phyloP scores from a whole-genome alignment of 106 monocot genomes.

The Allium cepa region DNA sequence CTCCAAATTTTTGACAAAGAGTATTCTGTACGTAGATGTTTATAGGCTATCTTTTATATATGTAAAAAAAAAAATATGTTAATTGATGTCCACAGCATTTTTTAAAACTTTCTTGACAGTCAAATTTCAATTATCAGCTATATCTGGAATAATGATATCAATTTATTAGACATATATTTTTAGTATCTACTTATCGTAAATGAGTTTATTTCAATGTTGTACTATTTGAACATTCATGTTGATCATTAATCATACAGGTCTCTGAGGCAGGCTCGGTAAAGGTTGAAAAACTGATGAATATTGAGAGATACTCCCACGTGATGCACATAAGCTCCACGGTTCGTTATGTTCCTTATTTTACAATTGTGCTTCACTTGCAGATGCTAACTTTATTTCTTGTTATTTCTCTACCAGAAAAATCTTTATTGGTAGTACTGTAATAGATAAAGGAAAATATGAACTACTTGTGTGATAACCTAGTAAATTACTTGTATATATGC shows the following conservation, averaged over 20 bases:
- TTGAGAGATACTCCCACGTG: slow-evolving; percentile 29
- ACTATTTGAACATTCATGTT: background rate
- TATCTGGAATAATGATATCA: background rate
- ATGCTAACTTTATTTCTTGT: too few species aligned
- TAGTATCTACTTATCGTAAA: background rate
- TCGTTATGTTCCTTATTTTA: background rate
- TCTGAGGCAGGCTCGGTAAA: slow-evolving; percentile 34
- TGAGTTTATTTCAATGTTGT: background rate
- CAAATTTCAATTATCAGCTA: background rate
- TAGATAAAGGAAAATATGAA: too few species aligned
- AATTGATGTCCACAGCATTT: too few species aligned
- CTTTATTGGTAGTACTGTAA: too few species aligned
- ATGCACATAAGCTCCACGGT: slow-evolving; percentile 31
- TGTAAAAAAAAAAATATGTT: too few species aligned
- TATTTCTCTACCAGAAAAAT: too few species aligned
- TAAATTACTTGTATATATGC: too few species aligned
- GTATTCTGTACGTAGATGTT: background rate
- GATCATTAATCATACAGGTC: slow-evolving; percentile 24
- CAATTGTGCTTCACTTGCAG: background rate
- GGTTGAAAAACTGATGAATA: slow-evolving; percentile 21
- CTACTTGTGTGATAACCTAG: too few species aligned
- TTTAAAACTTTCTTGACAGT: background rate
- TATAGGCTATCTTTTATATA: background rate
- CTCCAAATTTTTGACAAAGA: background rate
- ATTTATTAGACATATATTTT: background rate